phyloP scores from a whole-genome alignment of 441 rosid species.

The Jatropha multifida region DNA sequence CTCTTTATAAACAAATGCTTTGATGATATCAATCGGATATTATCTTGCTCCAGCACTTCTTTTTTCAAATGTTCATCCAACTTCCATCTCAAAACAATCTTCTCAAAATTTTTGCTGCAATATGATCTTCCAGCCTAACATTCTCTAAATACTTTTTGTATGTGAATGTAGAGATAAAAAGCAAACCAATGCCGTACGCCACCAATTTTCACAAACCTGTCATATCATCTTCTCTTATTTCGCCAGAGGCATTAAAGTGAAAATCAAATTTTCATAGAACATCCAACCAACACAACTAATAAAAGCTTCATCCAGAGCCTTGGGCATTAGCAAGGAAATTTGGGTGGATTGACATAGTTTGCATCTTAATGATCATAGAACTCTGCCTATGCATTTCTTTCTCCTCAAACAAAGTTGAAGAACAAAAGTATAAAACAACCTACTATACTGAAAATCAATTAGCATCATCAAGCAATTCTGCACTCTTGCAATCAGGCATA shows the following conservation, averaged over 20 bases:
- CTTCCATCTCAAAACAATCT: neutral
- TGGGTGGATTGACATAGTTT: neutral
- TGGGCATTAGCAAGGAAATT: neutral
- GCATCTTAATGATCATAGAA: neutral
- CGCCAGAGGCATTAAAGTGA: neutral
- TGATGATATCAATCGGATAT: neutral
- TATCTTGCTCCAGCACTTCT: neutral
- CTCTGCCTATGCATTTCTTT: neutral
- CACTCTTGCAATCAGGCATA: neutral
- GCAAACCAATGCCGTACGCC: neutral
- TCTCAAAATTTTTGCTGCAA: neutral
- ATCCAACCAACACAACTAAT: neutral
- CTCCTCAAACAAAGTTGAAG: neutral
- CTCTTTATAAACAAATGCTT: neutral
- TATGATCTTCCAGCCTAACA: neutral
- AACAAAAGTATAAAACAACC: neutral
- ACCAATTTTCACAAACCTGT: neutral
- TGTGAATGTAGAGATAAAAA: neutral
- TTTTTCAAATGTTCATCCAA: neutral
- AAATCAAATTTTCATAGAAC: neutral
- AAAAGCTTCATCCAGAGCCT: conserved; percentile 11
- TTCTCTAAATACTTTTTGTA: neutral
- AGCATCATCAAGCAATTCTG: neutral
- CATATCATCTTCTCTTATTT: neutral
- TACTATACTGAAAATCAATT: neutral